Evolutionary conservation across 2,329 filamentous ascomycete species (phyloP).

Genomic region (Aspergillus puulaauensis): DNA sequence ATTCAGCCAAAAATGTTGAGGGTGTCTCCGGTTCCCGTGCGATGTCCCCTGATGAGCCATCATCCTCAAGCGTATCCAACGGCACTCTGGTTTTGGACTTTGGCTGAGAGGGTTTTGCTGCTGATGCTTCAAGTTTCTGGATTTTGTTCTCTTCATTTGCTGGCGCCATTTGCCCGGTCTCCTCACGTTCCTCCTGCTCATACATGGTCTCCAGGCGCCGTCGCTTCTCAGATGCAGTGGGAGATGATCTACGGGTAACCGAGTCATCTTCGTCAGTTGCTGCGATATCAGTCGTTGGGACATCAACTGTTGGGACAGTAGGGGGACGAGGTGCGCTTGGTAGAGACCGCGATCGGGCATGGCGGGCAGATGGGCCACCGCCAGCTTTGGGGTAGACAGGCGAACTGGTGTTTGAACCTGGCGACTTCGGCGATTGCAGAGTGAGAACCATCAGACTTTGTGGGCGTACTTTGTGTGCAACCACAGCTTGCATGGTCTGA

Average conservation of each 20-base stretch:
- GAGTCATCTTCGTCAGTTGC: constrained; percentile 13
- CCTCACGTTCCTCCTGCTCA: constrained; percentile 32
- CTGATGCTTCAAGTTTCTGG: neutral
- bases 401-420: constrained; percentile 24
- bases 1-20: constrained; percentile 24
- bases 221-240: constrained; percentile 27
- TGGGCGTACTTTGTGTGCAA: constrained; percentile 43
- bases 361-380: constrained; percentile 24
- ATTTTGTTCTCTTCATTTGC: neutral
- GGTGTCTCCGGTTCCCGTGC: constrained; percentile 24
- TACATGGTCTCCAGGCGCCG: constrained; percentile 39
- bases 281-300: neutral
- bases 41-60: neutral
- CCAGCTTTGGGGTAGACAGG: constrained; percentile 26
- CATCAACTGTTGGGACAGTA: constrained; percentile 5
- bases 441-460: constrained; percentile 45
- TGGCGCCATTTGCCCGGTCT: constrained; percentile 25
- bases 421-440: constrained; percentile 29
- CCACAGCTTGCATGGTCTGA: constrained; percentile 36
- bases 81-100: neutral
- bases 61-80: neutral
- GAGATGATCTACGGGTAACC: constrained; percentile 20
- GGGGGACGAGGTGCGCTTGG: constrained; percentile 40
- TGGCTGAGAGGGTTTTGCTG: neutral
- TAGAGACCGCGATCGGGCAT: constrained; percentile 50